Base-by-base conservation (phyloP, 2,329 filamentous ascomycete species). In the Ceratocystis lukuohia region DNA sequence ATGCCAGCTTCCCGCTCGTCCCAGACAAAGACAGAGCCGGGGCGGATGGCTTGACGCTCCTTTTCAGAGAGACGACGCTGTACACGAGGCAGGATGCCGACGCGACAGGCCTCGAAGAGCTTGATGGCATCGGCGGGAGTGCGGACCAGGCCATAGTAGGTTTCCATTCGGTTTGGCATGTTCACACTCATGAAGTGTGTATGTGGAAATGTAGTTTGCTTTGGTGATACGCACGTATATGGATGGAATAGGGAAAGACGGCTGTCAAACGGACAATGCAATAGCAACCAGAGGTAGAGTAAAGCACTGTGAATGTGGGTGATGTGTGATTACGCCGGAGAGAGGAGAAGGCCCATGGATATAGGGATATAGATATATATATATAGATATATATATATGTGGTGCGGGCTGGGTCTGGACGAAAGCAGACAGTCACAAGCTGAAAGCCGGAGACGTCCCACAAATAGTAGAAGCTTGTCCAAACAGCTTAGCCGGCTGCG, bases 11-110 rank as follows among this genome's bases (percentile, higher is more conserved):
- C 94, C 71, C 93, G 82, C 80, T 99, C 94, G 75, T 99, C 94
- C 94, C 94, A 99, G n/a, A 99, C 94, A 73, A 97, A 99, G 2
- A 99, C 93, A 0, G 94, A 99, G 56, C 94, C 94, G 0, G 93
- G 96, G 73, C 91, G 88, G 75, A 99, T 99, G 3, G 91, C 91
- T 74, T 96, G 92, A 69, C 94, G 85, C 78, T 99, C 94, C 78
- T 97, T 97, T 76, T 99, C 94, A 2, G 94, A 97, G 68, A 96
- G 78, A 72, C 94, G 84, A 71, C 94, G 84, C 78, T 97, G 94
- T 5, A 99, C 94, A 70, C 94, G 86, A 37, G 94, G 94, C 61
- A 97, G 79, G 62, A 96, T 80, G 65, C 94, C 94, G 59, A 96
- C 81, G 70, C 93, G 84, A 76, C 93, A 99, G 68, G 94, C 94